phyloP scores from a whole-genome alignment of 768 basidiomycete species.

The Kockovaella imperatae region DNA sequence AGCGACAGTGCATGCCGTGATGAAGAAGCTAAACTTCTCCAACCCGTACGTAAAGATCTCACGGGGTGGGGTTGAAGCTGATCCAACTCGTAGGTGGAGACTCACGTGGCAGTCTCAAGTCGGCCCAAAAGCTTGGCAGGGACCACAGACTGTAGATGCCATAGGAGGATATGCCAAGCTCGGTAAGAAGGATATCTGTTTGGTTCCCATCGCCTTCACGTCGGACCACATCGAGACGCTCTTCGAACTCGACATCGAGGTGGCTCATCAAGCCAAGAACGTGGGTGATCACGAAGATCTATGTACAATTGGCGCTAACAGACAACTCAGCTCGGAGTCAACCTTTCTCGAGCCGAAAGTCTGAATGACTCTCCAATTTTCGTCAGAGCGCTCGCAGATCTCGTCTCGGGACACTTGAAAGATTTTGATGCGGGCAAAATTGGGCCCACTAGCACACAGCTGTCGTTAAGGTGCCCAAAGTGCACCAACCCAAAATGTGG shows the following conservation, averaged over 20 bases:
- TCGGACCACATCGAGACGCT: conserved; percentile 98
- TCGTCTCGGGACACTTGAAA: conserved; percentile 69
- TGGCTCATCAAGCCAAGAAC: conserved; percentile 80
- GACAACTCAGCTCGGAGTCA: conserved; percentile 77
- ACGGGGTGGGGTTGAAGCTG: conserved; percentile 48
- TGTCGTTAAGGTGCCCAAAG: conserved; percentile 83
- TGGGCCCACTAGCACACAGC: conserved; percentile 66
- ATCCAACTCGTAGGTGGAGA: conserved; percentile 67
- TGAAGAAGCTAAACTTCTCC: conserved; percentile 61
- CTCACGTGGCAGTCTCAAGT: conserved; percentile 98
- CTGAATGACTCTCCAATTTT: conserved; percentile 95
- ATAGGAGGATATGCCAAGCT: conserved; percentile 56
- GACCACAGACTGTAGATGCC: conserved; percentile 86
- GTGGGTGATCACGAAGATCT: conserved; percentile 49
- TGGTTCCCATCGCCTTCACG: conserved; percentile 96
- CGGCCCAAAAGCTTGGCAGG: conserved; percentile 96
- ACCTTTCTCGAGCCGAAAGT: conserved; percentile 78
- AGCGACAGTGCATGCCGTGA: conserved; percentile 84
- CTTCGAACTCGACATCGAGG: conserved; percentile 92
- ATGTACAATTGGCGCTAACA: background rate
- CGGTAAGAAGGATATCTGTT: conserved; percentile 51
- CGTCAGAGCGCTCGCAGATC: conserved; percentile 87
- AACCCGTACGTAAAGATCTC: conserved; percentile 34
- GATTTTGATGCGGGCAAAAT: conserved; percentile 54
- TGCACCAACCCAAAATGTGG: conserved; percentile 84